These are phyloP conservation scores for Epichloe coenophiala DNA, from an alignment of 2,329 filamentous ascomycete genomes.

Conservation along the genomic window DNA sequence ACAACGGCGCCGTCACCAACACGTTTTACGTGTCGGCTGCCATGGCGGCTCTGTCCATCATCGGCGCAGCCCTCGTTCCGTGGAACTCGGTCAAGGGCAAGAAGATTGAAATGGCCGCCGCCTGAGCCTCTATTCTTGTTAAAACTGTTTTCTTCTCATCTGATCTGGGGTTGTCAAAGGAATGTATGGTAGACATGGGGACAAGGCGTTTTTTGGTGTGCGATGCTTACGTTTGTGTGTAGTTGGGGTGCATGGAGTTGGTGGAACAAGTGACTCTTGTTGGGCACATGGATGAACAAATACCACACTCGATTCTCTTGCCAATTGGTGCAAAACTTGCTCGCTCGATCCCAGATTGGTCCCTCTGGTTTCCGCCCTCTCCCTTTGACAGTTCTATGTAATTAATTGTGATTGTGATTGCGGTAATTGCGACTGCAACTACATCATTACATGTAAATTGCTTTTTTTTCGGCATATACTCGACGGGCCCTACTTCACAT, in stretches of 20 bases:
- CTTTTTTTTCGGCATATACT: too few species aligned
- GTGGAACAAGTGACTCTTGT: too few species aligned
- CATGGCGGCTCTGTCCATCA: conserved; percentile 3
- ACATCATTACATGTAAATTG: too few species aligned
- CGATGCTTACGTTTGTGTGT: too few species aligned
- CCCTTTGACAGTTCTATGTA: too few species aligned
- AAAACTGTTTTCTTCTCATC: too few species aligned
- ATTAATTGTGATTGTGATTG: too few species aligned
- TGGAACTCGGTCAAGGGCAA: conserved; percentile 7
- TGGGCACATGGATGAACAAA: background rate
- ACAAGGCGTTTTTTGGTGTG: background rate
- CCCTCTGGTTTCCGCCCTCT: too few species aligned
- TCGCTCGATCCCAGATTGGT: too few species aligned
- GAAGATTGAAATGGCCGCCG: conserved; percentile 5
- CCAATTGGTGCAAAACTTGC: too few species aligned
- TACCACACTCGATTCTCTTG: background rate
- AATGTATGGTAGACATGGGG: background rate
- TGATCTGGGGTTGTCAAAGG: background rate
- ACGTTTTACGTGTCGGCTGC: conserved; percentile 5
- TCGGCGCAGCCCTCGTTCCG: conserved; percentile 2
- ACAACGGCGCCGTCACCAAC: conserved; percentile 4
- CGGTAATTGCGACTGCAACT: too few species aligned
- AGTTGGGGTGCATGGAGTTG: background rate
- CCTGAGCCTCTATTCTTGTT: background rate
- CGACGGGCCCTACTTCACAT: too few species aligned